A percentile compares a stretch with the other conserved stretches of the same genome.
These are phyloP conservation scores for Angophora floribunda DNA, from an alignment of 345 rosid species.

Conservation along the genomic window DNA sequence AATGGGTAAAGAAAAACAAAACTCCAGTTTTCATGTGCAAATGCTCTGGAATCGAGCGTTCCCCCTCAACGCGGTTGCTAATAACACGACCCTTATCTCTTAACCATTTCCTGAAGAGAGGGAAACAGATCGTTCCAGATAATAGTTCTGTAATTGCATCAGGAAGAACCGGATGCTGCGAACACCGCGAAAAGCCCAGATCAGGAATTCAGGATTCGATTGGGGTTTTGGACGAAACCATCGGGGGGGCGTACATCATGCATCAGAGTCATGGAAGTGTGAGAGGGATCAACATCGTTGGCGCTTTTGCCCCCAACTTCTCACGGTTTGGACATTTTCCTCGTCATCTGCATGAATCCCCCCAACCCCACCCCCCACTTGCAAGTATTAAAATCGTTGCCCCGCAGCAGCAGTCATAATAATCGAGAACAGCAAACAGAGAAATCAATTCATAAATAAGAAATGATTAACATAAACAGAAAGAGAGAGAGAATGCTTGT, in stretches of 20 bases:
- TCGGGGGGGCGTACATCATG: background rate
- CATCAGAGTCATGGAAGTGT: slow-evolving; percentile 60
- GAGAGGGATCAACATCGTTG: background rate
- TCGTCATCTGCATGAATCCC: background rate
- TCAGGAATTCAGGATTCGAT: background rate
- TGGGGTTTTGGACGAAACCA: background rate
- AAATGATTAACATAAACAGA: background rate
- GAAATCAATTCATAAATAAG: background rate
- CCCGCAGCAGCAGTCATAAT: background rate
- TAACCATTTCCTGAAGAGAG: background rate
- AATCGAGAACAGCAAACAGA: background rate
- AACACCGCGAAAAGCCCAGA: background rate
- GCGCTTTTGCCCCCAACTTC: background rate
- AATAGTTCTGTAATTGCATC: background rate
- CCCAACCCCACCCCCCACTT: background rate
- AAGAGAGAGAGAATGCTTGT: background rate
- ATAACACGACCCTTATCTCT: background rate
- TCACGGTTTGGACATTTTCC: background rate
- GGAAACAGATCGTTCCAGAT: background rate
- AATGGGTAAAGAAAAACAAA: background rate
- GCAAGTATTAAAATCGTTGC: background rate
- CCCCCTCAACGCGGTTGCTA: background rate
- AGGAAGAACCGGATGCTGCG: background rate
- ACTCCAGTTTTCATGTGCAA: background rate
- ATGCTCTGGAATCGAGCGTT: background rate